Evolutionary conservation across 768 basidiomycete species (phyloP), one percentile per base, ranked within the genome.

Genomic region (Pleurotus giganteus): DNA sequence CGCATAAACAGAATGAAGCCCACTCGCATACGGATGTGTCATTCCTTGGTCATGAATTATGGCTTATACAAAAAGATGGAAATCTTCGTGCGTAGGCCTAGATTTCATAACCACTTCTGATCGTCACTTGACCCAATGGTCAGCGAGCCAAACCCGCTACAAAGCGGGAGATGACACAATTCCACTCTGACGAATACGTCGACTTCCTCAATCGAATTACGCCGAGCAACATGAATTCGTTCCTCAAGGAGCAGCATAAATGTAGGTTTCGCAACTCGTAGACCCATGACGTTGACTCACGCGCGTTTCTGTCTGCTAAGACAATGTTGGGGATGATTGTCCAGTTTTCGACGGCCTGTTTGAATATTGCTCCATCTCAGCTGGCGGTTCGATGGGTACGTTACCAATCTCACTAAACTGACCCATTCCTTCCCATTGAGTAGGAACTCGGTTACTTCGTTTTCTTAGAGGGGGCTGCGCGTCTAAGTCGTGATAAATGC

Each of bases 11-110:
- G 91, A 31, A 97, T 97, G 94, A 96, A 97, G 66, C 96, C 96
- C 4, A 98, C 96, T 19, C 83, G 97, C 31, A 97, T 98, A 77
- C 87, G 96, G 62, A 99, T 99, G 97, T 98, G 95, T 68, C 97
- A 99, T 73, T 95, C 95, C 9, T 79, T 99, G 50, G 97, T 99
- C 54, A 99, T 99, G 97, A 99, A 98, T 73, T 98, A 98, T 69
- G 94, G 95, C 17, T 74, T 99, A 15, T 99, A 99, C 77, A 98
- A 98, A 74, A 94, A 94, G 74, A 99, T 99, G 97, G 97, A 99
- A 71, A 99, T 99, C 61, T 99, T 98, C 63, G 97, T 98, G 66
- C 63, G 97, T 79, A 27, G 27, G 23, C 29, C 41, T 47, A n/a
- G n/a, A n/a, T n/a, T n/a, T 23, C 8, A n/a, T 8, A 17, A n/a